Evolutionary conservation across 148 eudicot genomes (phyloP).

Genomic region (Limonium bicolor): DNA sequence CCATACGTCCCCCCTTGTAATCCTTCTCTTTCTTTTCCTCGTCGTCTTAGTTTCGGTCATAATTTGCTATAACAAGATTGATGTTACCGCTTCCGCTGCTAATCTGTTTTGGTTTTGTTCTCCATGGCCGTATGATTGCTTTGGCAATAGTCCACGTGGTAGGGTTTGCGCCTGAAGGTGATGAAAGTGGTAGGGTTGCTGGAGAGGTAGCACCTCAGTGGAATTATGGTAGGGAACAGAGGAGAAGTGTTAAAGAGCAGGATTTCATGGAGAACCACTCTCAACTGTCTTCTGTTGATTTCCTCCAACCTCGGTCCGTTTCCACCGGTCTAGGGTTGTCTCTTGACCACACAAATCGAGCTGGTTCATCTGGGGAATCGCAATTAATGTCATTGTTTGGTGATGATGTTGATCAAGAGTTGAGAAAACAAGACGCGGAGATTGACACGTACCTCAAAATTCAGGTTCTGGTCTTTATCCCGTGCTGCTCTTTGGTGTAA

Average conservation of each 20-base stretch:
- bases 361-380: constrained; percentile 42
- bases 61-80: too few relatives aligned
- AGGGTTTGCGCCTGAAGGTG: constrained; percentile 37
- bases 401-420: constrained; percentile 41
- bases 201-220: constrained; percentile 17
- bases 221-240: constrained; percentile 22
- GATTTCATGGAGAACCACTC: constrained; percentile 47
- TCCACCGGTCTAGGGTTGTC: constrained; percentile 51
- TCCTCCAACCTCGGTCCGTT: constrained; percentile 41
- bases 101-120: too few relatives aligned
- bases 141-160: constrained; percentile 39
- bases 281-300: constrained; percentile 37
- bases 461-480: constrained; percentile 20
- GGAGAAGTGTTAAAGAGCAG: constrained; percentile 36
- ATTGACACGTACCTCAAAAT: constrained; percentile 45
- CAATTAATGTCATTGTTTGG: constrained; percentile 19
- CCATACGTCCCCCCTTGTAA: constrained; percentile 51
- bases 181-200: constrained; percentile 7
- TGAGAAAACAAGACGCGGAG: constrained; percentile 44
- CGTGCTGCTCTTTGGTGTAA: background rate
- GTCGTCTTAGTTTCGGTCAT: too few relatives aligned
- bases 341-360: constrained; percentile 26
- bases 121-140: background rate
- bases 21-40: background rate
- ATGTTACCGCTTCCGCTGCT: too few relatives aligned